Percentiles rank a stretch among this genome's conserved stretches.
phyloP scores from a whole-genome alignment of 1,284 basidiomycete genomes.

The Puccinia polysora region DNA sequence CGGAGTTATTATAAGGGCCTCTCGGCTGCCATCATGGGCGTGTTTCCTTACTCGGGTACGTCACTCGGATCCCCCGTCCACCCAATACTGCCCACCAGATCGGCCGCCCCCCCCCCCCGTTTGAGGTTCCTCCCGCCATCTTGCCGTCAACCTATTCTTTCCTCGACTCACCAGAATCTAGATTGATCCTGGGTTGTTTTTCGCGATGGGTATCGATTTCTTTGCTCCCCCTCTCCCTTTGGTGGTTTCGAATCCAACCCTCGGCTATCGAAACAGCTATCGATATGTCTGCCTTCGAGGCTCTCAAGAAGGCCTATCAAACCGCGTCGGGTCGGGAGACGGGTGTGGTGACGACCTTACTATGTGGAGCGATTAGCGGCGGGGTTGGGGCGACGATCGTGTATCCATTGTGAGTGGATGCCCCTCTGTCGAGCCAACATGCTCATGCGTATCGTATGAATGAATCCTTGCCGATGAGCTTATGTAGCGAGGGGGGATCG shows the following conservation, averaged over 20 bases:
- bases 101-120: too few relatives aligned
- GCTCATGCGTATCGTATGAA: neutral
- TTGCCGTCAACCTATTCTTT: neutral
- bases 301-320: slow-evolving; percentile 55
- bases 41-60: slow-evolving; percentile 55
- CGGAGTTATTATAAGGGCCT: slow-evolving; percentile 87
- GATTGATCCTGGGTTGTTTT: too few relatives aligned
- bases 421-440: too few relatives aligned
- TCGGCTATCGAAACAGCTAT: slow-evolving; percentile 44
- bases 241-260: too few relatives aligned
- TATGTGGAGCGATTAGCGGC: slow-evolving; percentile 54
- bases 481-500: neutral
- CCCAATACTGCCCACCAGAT: neutral
- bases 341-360: slow-evolving; percentile 53
- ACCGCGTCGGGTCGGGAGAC: slow-evolving; percentile 53
- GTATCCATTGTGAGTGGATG: slow-evolving; percentile 49
- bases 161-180: neutral
- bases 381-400: slow-evolving; percentile 55
- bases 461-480: neutral
- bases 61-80: neutral
- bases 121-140: too few relatives aligned
- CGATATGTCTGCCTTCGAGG: slow-evolving; percentile 55
- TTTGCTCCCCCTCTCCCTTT: too few relatives aligned
- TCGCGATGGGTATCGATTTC: too few relatives aligned
- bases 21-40: slow-evolving; percentile 58